Evolutionary conservation across 768 basidiomycete genomes (phyloP), one percentile per base, ranked within the genome.

Genomic region (Trametes cubensis): DNA sequence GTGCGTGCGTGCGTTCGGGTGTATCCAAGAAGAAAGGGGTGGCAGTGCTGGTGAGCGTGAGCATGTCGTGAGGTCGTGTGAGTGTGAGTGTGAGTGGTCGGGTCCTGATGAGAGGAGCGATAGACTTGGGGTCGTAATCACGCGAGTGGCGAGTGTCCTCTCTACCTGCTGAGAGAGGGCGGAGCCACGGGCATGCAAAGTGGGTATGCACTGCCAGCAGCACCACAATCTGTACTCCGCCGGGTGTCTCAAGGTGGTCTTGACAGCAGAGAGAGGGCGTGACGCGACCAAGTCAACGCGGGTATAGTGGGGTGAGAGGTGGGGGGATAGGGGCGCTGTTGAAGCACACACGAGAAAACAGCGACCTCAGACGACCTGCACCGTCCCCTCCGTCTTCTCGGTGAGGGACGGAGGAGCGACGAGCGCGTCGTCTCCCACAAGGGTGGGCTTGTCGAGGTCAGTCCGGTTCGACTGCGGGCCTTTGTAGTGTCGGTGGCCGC

Each of bases 401-500:
- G 4, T 1, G 44, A 56, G 38, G 34, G 42, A 38, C 15, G 61
- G 49, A 34, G 34, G 34, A 6, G 55, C 28, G 21, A 52, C 28
- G 55, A 60, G 53, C 41, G 45, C 49, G 44, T 59, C 58, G 40
- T 44, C 34, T 38, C 3, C 50, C 50, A 17, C 50, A 4, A 38
- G 11, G 15, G 57, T 13, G 38, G 48, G 25, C 26, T 45, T 51
- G 34, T 46, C 58, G 54, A 64, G 30, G 48, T 64, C 64, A 1
- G 57, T 51, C 18, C 63, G 58, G 62, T 69, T 72, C 38, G 67
- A 68, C 45, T 61, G 61, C 14, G 71, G 71, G 28, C 71, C 71
- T 34, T 69, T 63, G 66, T 72, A 72, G 55, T 72, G 71, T 41
- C 61, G 61, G 52, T 61, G 66, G 21, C 44, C 53, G 52, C 60